Evolutionary conservation across 306 rosid species (phyloP).

Genomic region (Cicer cuneatum): DNA sequence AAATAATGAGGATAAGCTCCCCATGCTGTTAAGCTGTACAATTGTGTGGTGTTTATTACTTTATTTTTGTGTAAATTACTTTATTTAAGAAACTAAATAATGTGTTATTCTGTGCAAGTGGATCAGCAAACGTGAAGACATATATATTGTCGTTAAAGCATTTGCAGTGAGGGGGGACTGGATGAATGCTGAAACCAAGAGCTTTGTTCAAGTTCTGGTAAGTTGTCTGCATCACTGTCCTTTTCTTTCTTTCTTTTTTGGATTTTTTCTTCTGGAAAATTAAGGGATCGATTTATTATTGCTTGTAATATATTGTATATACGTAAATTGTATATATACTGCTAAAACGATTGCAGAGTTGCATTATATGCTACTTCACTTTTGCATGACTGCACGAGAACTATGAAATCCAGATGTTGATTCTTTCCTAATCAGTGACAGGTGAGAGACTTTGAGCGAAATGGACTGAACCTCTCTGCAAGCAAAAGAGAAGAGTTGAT

Average conservation of each 20-base stretch:
- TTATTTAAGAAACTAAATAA: conserved; percentile 42
- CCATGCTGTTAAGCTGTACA: conserved; percentile 18
- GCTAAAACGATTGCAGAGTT: conserved; percentile 34
- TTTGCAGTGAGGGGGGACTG: conserved; percentile 72
- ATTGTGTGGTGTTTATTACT: conserved; percentile 18
- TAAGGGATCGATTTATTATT: conserved; percentile 23
- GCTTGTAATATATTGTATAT: conserved; percentile 5
- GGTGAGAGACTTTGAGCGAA: conserved; percentile 92
- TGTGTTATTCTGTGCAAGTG: conserved; percentile 44
- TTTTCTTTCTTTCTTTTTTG: not conserved
- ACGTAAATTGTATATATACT: not conserved
- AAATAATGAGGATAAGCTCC: conserved; percentile 20
- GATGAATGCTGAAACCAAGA: conserved; percentile 75
- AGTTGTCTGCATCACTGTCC: not conserved
- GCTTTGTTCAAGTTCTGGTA: conserved; percentile 76
- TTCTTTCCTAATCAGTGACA: conserved; percentile 92
- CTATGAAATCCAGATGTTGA: conserved; percentile 60
- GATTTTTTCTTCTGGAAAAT: conserved; percentile 25
- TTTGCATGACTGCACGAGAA: conserved; percentile 26
- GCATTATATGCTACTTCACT: conserved; percentile 31
- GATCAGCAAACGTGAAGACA: conserved; percentile 87
- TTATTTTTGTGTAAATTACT: not conserved
- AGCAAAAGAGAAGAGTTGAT: conserved; percentile 86
- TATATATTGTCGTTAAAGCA: conserved; percentile 80
- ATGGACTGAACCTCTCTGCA: conserved; percentile 88